Percentiles rank a stretch among this genome's conserved stretches.
Evolutionary conservation across 441 rosid species (phyloP).

Genomic region (Hura crepitans): DNA sequence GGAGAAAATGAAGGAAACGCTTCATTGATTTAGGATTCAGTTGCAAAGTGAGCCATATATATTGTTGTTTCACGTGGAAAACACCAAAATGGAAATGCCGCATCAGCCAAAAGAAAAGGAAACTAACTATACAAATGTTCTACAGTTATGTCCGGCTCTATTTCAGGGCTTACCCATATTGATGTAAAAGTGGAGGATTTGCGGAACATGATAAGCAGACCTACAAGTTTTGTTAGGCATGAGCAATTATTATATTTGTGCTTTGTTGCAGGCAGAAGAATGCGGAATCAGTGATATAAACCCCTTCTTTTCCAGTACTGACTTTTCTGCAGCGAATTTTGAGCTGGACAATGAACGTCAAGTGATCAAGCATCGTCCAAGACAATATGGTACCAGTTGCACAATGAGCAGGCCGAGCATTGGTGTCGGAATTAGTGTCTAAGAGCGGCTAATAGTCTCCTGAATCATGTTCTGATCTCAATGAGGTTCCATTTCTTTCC

Average conservation of each 20-base stretch:
- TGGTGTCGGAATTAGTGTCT: not conserved
- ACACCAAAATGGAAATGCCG: too few relatives aligned
- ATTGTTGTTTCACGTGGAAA: too few relatives aligned
- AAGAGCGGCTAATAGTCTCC: not conserved
- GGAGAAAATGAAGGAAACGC: too few relatives aligned
- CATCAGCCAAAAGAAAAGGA: too few relatives aligned
- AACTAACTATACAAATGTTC: too few relatives aligned
- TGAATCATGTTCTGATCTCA: not conserved
- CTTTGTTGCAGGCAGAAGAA: slow-evolving; percentile 66
- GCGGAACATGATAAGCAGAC: slow-evolving; percentile 53
- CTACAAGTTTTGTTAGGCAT: not conserved
- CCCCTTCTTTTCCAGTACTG: slow-evolving; percentile 75
- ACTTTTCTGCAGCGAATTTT: slow-evolving; percentile 61
- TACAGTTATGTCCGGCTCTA: slow-evolving; percentile 66
- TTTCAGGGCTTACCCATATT: slow-evolving; percentile 49
- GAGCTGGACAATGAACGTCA: slow-evolving; percentile 51
- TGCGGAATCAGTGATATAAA: slow-evolving; percentile 68
- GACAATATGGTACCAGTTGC: slow-evolving; percentile 9
- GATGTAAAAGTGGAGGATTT: slow-evolving; percentile 76
- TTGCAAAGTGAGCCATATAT: too few relatives aligned
- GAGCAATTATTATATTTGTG: not conserved
- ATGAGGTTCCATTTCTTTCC: not conserved
- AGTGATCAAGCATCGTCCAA: slow-evolving; percentile 51
- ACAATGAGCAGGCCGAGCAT: not conserved
- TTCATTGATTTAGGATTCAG: too few relatives aligned